Evolutionary conservation across 2,329 filamentous ascomycete species (phyloP), one percentile per base, ranked within the genome.

Genomic region (Trichoderma lentiforme): DNA sequence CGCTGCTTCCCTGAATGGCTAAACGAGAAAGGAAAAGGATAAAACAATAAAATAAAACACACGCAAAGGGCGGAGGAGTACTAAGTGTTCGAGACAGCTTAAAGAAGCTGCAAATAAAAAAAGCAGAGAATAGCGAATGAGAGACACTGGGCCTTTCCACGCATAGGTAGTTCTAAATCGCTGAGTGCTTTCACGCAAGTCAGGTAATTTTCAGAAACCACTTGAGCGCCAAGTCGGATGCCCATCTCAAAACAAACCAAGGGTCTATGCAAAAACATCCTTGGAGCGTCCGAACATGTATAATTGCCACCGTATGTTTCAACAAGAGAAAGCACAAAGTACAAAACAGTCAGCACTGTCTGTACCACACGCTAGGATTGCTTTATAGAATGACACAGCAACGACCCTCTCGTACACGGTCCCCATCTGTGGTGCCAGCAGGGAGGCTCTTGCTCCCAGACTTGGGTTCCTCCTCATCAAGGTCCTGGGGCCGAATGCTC

Each of bases 401-500:
- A 53, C 62, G 51, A 57, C 80, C 77, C 61, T 82, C 79, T 34
- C 84, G 80, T 63, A 84, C 81, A 28, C 83, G 79, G 72, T 77
- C 80, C 51, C 84, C 81, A 28, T 84, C 81, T 8, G 82, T 81
- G 53, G 82, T 79, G 9, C 83, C 80, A n/a, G 83, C 80, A 53
- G 82, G 78, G 51, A 82, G 77, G 74, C 78, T 80, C 77, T 83
- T 84, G 80, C 91, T 92, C 72, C 88, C 86, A 39, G 88, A 88
- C 78, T 91, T 92, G 71, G 92, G 90, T 76, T 93, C 92, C 77
- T 93, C 91, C 78, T 96, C 94, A 75, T 97, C 91, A 73, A 95
- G 88, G 78, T 97, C 93, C 78, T 94, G 92, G 3, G 94, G 94
- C 76, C 93, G 92, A 76, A 97, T 90, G 6, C 93, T 95, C 94